Evolutionary conservation across 2,329 filamentous ascomycete species (phyloP).

Genomic region (Zasmidium cellare): DNA sequence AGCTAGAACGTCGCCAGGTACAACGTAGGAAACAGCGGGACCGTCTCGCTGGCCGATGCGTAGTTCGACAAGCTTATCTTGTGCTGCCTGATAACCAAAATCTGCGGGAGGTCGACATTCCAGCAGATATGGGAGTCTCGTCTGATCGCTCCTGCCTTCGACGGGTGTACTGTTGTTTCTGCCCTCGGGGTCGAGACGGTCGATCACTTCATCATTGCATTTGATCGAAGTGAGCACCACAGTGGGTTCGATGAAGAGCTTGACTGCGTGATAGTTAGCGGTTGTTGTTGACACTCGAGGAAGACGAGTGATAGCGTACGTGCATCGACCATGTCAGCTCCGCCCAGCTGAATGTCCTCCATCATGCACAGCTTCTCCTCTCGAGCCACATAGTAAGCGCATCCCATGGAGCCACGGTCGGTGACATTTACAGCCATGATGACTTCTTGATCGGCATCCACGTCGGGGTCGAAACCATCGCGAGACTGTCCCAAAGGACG

Average conservation of each 20-base stretch:
- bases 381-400: constrained; percentile 74
- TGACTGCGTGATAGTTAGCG: constrained; percentile 49
- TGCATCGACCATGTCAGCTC: constrained; percentile 59
- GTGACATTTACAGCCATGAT: constrained; percentile 79
- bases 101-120: constrained; percentile 70
- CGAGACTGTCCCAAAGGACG: neutral
- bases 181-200: constrained; percentile 45
- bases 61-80: constrained; percentile 64
- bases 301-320: constrained; percentile 34
- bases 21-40: constrained; percentile 57
- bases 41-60: constrained; percentile 51
- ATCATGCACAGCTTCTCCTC: constrained; percentile 73
- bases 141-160: constrained; percentile 42
- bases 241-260: constrained; percentile 62
- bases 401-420: constrained; percentile 72
- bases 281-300: neutral
- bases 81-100: constrained; percentile 68
- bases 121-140: constrained; percentile 60
- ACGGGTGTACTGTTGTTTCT: constrained; percentile 29
- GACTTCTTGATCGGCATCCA: constrained; percentile 57
- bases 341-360: constrained; percentile 70
- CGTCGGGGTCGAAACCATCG: constrained; percentile 16
- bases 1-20: constrained; percentile 55
- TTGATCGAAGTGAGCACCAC: constrained; percentile 59
- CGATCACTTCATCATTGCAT: constrained; percentile 51